Percentiles rank a stretch among this genome's conserved stretches.
These are phyloP conservation scores for Pythium sukuiense DNA, from an alignment of 352 stramenopile genomes.

Conservation along the genomic window DNA sequence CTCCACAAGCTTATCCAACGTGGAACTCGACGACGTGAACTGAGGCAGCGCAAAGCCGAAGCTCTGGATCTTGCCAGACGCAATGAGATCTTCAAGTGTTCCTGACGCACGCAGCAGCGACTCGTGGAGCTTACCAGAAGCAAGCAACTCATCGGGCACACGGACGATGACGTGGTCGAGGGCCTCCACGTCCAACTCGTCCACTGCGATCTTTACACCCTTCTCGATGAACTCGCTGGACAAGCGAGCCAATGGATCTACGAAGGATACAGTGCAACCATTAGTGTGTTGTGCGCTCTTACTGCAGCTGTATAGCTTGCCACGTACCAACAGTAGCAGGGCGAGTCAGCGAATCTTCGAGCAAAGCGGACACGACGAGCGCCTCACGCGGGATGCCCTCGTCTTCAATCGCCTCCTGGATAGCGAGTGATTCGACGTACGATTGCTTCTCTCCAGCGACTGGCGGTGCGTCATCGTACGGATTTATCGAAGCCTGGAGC, in stretches of 20 bases:
- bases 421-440: conserved; percentile 66
- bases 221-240: conserved; percentile 40
- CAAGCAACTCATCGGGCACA: conserved; percentile 54
- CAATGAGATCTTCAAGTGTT: conserved; percentile 41
- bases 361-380: conserved; percentile 55
- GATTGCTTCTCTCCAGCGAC: conserved; percentile 45
- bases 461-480: conserved; percentile 27
- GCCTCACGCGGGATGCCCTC: conserved; percentile 58
- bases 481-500: conserved; percentile 52
- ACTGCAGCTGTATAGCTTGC: too few relatives aligned
- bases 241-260: conserved; percentile 39
- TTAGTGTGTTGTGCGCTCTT: too few relatives aligned
- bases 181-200: conserved; percentile 56
- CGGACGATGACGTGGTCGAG: conserved; percentile 66
- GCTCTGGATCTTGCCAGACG: conserved; percentile 53
- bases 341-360: conserved; percentile 55
- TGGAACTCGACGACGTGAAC: conserved; percentile 17
- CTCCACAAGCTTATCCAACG: conserved; percentile 45
- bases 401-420: conserved; percentile 67
- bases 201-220: conserved; percentile 46
- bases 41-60: conserved; percentile 54
- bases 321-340: conserved; percentile 27
- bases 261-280: too few relatives aligned
- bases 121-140: conserved; percentile 31
- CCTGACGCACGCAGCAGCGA: conserved; percentile 36